Evolutionary conservation across 2,329 filamentous ascomycete genomes (phyloP).

Genomic region (Nemania serpens): DNA sequence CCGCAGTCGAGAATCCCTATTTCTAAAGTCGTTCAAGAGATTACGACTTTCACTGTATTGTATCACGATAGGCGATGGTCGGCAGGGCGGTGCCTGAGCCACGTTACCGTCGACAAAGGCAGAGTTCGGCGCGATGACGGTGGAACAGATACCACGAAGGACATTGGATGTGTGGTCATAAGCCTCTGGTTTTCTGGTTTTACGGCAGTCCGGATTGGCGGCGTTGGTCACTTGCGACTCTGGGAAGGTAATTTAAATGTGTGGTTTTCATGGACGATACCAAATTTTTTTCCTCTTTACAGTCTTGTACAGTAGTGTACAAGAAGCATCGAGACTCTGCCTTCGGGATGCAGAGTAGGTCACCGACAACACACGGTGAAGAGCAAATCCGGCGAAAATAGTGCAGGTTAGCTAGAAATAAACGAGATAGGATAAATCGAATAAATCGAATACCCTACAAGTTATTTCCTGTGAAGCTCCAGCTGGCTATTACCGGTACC

Average conservation of each 20-base stretch:
- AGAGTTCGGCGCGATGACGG: not conserved
- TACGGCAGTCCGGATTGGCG: slow-evolving; percentile 20
- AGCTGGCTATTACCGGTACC: not conserved
- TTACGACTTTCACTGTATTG: slow-evolving; percentile 19
- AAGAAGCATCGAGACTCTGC: slow-evolving; percentile 6
- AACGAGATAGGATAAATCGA: slow-evolving; percentile 2
- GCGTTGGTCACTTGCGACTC: slow-evolving; percentile 21
- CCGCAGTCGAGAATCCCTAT: not conserved
- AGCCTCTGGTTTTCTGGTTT: slow-evolving; percentile 26
- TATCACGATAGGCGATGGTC: slow-evolving; percentile 10
- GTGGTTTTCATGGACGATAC: slow-evolving; percentile 21
- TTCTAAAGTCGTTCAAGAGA: not conserved
- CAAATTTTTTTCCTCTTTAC: slow-evolving; percentile 16
- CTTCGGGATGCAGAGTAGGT: not conserved
- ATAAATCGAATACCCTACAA: too few relatives aligned
- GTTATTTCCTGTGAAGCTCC: too few relatives aligned
- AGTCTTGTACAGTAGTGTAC: slow-evolving; percentile 19
- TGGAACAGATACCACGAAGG: slow-evolving; percentile 5
- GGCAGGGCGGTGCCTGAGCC: not conserved
- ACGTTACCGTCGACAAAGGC: not conserved
- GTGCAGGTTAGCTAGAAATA: slow-evolving; percentile 12
- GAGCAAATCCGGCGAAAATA: slow-evolving; percentile 1
- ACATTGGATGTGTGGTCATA: slow-evolving; percentile 23
- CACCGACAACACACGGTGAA: not conserved
- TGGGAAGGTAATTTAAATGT: slow-evolving; percentile 22